Evolutionary conservation across 2,329 filamentous ascomycete species (phyloP).

Genomic region (Atkinsonella hypoxylon): DNA sequence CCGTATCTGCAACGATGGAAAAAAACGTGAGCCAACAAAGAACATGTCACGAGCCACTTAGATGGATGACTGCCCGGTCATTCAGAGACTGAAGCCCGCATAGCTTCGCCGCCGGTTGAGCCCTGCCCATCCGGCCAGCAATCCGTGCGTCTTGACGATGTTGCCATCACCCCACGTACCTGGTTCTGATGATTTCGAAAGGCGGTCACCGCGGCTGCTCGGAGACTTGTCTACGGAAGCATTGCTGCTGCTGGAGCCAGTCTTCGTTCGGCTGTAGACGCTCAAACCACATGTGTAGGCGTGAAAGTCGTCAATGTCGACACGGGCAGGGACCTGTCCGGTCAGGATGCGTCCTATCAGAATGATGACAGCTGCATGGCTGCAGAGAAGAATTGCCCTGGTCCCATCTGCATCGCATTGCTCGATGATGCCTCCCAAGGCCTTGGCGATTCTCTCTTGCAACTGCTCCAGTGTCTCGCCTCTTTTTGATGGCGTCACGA

Average conservation of each 20-base stretch:
- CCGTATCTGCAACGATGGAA: conserved; percentile 5
- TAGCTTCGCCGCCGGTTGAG: not conserved
- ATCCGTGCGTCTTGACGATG: not conserved
- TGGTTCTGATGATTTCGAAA: not conserved
- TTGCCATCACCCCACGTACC: not conserved
- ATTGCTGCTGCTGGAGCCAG: conserved; percentile 3
- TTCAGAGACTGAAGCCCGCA: not conserved
- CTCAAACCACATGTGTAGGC: conserved; percentile 77
- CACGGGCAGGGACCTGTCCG: conserved; percentile 59
- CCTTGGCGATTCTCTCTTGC: conserved; percentile 65
- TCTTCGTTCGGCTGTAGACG: conserved; percentile 36
- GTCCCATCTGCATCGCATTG: conserved; percentile 60
- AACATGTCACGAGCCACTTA: not conserved
- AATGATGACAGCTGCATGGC: conserved; percentile 84
- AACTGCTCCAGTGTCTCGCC: conserved; percentile 74
- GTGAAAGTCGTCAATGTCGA: conserved; percentile 65
- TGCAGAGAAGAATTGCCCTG: conserved; percentile 66
- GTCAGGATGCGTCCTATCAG: conserved; percentile 74
- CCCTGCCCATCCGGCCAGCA: not conserved
- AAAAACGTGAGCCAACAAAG: not conserved
- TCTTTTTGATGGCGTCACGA: conserved; percentile 52
- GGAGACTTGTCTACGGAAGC: not conserved
- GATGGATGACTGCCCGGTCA: not conserved
- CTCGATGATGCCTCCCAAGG: conserved; percentile 57
- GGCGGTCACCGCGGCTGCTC: conserved; percentile 3